A percentile compares a stretch with the other conserved stretches of the same genome.
phyloP scores from a whole-genome alignment of 805 yeast genomes.

The Zygosaccharomyces gambellarensis region DNA sequence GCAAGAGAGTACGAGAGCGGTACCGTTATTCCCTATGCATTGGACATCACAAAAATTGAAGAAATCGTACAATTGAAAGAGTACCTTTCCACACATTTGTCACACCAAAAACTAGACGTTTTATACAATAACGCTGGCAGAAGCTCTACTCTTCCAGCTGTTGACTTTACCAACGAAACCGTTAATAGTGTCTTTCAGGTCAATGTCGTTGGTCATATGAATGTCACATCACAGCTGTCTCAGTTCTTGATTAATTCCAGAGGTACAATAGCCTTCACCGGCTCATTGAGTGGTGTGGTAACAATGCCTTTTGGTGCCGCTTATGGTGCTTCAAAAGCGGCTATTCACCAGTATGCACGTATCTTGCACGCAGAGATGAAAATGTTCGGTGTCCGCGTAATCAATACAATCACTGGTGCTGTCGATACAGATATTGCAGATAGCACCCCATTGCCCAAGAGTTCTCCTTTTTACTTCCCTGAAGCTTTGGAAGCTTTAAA shows the following conservation, averaged over 20 bases:
- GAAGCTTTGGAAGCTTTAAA: conserved; percentile 48
- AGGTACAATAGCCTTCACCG: conserved; percentile 70
- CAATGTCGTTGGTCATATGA: conserved; percentile 66
- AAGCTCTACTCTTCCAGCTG: conserved; percentile 65
- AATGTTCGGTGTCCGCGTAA: conserved; percentile 66
- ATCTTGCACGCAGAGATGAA: conserved; percentile 60
- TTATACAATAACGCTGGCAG: conserved; percentile 76
- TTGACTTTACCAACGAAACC: conserved; percentile 56
- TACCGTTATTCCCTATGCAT: conserved; percentile 42
- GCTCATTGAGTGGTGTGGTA: conserved; percentile 59
- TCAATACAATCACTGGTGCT: conserved; percentile 71
- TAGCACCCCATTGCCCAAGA: conserved; percentile 51
- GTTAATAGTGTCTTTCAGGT: conserved; percentile 52
- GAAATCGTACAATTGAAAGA: conserved; percentile 44
- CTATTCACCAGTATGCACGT: conserved; percentile 67
- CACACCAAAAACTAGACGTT: conserved; percentile 51
- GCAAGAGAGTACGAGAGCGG: conserved; percentile 29
- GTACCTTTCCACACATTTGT: conserved; percentile 37
- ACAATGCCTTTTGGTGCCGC: conserved; percentile 69
- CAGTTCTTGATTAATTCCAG: conserved; percentile 55
- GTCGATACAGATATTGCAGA: conserved; percentile 70
- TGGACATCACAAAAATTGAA: conserved; percentile 55
- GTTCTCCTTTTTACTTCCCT: conserved; percentile 48
- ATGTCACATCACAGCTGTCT: conserved; percentile 54
- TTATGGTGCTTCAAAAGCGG: conserved; percentile 68